phyloP scores from a whole-genome alignment of 1,139 yeast species.

The Suhomyces bolitotheri region DNA sequence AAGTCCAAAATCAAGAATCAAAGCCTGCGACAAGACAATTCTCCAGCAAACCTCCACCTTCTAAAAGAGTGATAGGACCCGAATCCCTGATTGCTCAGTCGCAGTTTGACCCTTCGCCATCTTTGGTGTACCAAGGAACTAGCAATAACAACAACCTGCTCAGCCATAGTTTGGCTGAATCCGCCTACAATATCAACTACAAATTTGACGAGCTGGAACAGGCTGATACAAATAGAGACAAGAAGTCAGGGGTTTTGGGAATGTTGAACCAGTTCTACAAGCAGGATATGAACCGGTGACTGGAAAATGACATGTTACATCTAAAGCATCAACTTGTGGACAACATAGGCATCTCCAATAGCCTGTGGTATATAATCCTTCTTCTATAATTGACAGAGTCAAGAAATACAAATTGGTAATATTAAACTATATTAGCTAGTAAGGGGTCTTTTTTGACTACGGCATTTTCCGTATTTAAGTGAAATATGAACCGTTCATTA shows the following conservation, averaged over 20 bases:
- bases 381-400: no score
- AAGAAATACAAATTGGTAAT: no score
- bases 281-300: slow-evolving; percentile 42
- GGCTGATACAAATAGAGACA: slow-evolving; percentile 24
- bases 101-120: slow-evolving; percentile 12
- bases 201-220: slow-evolving; percentile 38
- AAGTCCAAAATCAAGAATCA: neutral
- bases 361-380: no score
- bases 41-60: neutral
- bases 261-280: slow-evolving; percentile 81
- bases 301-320: no score
- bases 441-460: no score
- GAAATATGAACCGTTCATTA: no score
- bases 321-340: no score
- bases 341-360: no score
- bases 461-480: no score
- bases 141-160: slow-evolving; percentile 3
- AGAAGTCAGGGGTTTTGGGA: slow-evolving; percentile 72
- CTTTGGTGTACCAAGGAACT: slow-evolving; percentile 11
- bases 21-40: slow-evolving; percentile 1
- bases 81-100: slow-evolving; percentile 3
- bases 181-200: slow-evolving; percentile 32
- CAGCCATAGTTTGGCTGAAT: slow-evolving; percentile 24
- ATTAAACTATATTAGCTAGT: no score
- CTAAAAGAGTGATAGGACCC: neutral